These are phyloP conservation scores for Euclidium syriacum DNA, from an alignment of 345 rosid genomes.

Conservation along the genomic window DNA sequence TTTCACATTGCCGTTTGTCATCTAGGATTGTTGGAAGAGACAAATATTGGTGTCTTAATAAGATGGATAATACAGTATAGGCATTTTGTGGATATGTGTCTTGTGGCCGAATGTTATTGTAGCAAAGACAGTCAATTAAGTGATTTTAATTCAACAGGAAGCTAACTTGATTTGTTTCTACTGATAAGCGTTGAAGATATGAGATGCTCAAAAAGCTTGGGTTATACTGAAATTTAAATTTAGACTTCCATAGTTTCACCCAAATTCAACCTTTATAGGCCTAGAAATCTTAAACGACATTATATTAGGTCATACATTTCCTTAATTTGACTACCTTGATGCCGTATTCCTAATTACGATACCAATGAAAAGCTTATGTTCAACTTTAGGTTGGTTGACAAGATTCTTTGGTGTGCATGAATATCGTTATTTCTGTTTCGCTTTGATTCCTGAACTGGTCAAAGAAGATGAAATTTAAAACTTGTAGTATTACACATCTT, in stretches of 20 bases:
- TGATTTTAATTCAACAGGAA: not conserved
- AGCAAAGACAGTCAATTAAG: not conserved
- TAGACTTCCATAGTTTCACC: not conserved
- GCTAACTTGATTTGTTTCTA: not conserved
- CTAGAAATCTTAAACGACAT: not conserved
- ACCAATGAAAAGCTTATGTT: not conserved
- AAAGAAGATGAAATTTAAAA: not conserved
- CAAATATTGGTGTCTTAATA: not conserved
- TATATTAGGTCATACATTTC: not conserved
- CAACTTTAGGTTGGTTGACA: not conserved
- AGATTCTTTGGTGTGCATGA: not conserved
- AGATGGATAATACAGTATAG: not conserved
- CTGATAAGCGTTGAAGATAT: not conserved
- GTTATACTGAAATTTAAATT: not conserved
- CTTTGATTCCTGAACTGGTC: not conserved
- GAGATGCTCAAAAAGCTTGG: not conserved
- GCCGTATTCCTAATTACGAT: not conserved
- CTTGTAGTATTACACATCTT: not conserved
- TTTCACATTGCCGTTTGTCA: slow-evolving; percentile 2
- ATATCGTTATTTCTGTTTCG: not conserved
- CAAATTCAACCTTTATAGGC: not conserved
- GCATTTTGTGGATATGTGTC: not conserved
- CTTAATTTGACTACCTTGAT: not conserved
- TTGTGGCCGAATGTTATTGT: not conserved
- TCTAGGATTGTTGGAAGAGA: not conserved